These are phyloP conservation scores for Pyronema domesticum DNA, from an alignment of 495 filamentous ascomycete genomes.

Conservation along the genomic window DNA sequence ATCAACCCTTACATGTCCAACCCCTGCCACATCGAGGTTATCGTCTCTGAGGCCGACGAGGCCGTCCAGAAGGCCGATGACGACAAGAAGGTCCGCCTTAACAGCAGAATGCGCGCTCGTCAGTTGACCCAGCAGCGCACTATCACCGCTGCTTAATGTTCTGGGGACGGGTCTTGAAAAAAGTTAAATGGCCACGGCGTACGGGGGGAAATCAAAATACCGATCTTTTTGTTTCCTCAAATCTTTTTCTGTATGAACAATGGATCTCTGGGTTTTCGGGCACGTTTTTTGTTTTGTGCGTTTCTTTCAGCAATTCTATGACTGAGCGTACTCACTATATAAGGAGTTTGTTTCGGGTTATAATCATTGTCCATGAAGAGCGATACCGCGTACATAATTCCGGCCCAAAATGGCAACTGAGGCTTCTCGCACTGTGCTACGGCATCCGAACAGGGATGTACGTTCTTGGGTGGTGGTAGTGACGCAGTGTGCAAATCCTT, in stretches of 20 bases:
- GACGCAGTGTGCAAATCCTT: too few species aligned
- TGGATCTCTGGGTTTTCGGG: constrained; percentile 5
- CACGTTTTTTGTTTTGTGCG: constrained; percentile 2
- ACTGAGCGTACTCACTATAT: too few species aligned
- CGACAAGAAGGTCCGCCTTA: constrained; percentile 48
- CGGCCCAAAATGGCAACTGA: too few species aligned
- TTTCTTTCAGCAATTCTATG: not conserved
- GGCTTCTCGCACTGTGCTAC: too few species aligned
- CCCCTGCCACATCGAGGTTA: constrained; percentile 98
- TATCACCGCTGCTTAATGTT: constrained; percentile 55
- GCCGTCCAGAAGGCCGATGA: constrained; percentile 66
- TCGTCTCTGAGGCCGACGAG: constrained; percentile 93
- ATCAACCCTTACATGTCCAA: constrained; percentile 99
- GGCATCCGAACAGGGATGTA: too few species aligned
- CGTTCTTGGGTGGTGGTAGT: too few species aligned
- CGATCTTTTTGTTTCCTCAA: constrained; percentile 3
- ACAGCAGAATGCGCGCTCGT: constrained; percentile 72
- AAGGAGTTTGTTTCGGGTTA: not conserved
- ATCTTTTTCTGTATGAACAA: constrained; percentile 7
- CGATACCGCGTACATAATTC: too few species aligned
- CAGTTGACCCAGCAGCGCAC: constrained; percentile 48
- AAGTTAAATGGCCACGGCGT: constrained; percentile 6
- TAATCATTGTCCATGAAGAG: too few species aligned
- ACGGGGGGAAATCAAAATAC: constrained; percentile 6
- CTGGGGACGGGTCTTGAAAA: not conserved